phyloP scores from a whole-genome alignment of 1,284 basidiomycete genomes.

The Anthracocystis setariae region DNA sequence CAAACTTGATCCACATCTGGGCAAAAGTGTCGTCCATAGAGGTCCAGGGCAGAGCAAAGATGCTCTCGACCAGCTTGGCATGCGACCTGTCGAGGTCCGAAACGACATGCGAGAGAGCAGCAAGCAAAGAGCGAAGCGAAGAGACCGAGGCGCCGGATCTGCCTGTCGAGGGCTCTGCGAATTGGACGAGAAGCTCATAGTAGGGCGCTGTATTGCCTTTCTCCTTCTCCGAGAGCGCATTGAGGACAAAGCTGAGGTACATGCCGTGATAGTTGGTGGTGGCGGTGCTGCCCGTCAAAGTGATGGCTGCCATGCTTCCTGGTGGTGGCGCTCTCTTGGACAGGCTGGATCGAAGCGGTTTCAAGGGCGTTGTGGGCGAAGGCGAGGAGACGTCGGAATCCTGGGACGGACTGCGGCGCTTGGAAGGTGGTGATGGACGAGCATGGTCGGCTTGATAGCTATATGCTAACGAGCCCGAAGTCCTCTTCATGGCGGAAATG shows the following conservation, averaged over 20 bases:
- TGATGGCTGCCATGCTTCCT: constrained; percentile 42
- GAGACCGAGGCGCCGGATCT: constrained; percentile 43
- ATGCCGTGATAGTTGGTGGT: constrained; percentile 73
- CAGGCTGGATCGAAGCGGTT: constrained; percentile 41
- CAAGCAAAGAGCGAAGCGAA: constrained; percentile 68
- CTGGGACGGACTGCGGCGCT: constrained; percentile 32
- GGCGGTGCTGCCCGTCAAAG: constrained; percentile 18
- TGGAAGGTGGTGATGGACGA: constrained; percentile 27
- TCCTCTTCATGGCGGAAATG: constrained; percentile 28
- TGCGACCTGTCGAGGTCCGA: constrained; percentile 81
- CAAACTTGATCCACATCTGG: constrained; percentile 73
- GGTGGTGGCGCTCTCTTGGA: constrained; percentile 42
- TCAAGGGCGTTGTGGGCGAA: constrained; percentile 28
- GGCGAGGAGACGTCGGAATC: constrained; percentile 30
- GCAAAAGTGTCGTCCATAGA: constrained; percentile 77
- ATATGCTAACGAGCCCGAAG: constrained; percentile 15
- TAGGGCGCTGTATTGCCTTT: constrained; percentile 69
- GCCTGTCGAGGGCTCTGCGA: constrained; percentile 59
- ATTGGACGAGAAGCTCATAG: constrained; percentile 72
- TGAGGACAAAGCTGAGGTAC: constrained; percentile 83
- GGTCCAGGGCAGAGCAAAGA: constrained; percentile 90
- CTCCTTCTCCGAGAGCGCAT: constrained; percentile 79
- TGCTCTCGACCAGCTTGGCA: constrained; percentile 83
- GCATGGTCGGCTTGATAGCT: constrained; percentile 9
- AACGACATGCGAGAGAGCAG: constrained; percentile 71